Conservation (phyloP, 2,329 filamentous ascomycete species). For the Colletotrichum lindemuthianum region DNA sequence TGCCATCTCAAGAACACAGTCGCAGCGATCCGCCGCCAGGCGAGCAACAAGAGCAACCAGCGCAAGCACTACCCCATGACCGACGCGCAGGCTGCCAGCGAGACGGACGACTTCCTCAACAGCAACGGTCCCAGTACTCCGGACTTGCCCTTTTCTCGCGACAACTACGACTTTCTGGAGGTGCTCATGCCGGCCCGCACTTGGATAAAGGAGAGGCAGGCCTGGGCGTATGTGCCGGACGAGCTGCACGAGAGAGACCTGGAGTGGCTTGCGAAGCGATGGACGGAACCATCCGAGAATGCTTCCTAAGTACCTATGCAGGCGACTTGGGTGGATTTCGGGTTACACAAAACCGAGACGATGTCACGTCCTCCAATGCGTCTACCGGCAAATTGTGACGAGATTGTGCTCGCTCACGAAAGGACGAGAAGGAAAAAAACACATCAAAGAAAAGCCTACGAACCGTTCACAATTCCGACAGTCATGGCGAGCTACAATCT, state of each 20-base stretch:
- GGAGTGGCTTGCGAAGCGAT: conserved; percentile 27
- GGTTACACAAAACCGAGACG: neutral
- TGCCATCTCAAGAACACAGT: conserved; percentile 43
- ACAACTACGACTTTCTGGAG: conserved; percentile 68
- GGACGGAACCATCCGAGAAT: neutral
- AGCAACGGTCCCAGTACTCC: conserved; percentile 60
- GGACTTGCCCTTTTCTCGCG: conserved; percentile 64
- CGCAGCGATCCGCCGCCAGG: conserved; percentile 49
- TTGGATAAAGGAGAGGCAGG: conserved; percentile 56
- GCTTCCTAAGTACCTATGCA: neutral
- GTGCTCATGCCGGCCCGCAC: conserved; percentile 66
- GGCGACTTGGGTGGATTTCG: neutral
- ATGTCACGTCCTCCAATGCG: no score
- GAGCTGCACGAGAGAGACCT: conserved; percentile 53
- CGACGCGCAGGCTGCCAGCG: conserved; percentile 52
- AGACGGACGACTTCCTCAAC: conserved; percentile 61
- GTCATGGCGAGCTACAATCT: neutral
- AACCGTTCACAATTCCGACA: neutral
- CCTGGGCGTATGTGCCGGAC: conserved; percentile 60
- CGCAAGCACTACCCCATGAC: conserved; percentile 48
- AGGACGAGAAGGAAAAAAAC: no score
- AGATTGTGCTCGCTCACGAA: no score
- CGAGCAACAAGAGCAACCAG: conserved; percentile 58
- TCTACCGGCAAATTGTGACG: no score
- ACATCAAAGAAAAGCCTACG: no score